Conservation (phyloP, 768 basidiomycete genomes). For the Suillus variegatus region DNA sequence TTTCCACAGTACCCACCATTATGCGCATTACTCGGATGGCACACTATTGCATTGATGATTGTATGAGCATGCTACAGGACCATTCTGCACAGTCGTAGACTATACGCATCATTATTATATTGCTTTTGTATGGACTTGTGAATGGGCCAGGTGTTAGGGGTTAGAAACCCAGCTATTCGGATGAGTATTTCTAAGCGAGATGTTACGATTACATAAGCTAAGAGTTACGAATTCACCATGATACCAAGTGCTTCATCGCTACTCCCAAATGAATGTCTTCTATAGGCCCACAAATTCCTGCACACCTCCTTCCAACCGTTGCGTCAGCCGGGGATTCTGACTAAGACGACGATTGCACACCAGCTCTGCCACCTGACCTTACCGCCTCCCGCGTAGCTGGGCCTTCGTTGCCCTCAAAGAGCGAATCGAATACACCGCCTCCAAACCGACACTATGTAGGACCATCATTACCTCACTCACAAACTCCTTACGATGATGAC, state of each 20-base stretch:
- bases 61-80: too few relatives aligned
- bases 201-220: not conserved
- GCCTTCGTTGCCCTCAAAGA: conserved; percentile 25
- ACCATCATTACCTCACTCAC: conserved; percentile 50
- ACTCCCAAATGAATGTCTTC: conserved; percentile 42
- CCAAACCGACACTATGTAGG: conserved; percentile 46
- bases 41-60: too few relatives aligned
- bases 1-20: too few relatives aligned
- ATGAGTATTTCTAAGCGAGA: too few relatives aligned
- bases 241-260: not conserved
- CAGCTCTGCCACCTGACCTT: conserved; percentile 75
- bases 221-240: too few relatives aligned
- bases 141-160: too few relatives aligned
- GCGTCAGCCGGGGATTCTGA: conserved; percentile 26
- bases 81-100: too few relatives aligned
- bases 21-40: too few relatives aligned
- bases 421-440: conserved; percentile 19
- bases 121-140: too few relatives aligned
- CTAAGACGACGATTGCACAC: conserved; percentile 68
- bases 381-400: conserved; percentile 42
- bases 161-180: too few relatives aligned
- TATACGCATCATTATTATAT: too few relatives aligned
- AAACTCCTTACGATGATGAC: conserved; percentile 45
- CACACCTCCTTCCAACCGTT: conserved; percentile 38
- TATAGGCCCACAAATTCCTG: conserved; percentile 60